These are phyloP conservation scores for Penicillium capsulatum DNA, from an alignment of 2,329 filamentous ascomycete genomes.

Conservation along the genomic window DNA sequence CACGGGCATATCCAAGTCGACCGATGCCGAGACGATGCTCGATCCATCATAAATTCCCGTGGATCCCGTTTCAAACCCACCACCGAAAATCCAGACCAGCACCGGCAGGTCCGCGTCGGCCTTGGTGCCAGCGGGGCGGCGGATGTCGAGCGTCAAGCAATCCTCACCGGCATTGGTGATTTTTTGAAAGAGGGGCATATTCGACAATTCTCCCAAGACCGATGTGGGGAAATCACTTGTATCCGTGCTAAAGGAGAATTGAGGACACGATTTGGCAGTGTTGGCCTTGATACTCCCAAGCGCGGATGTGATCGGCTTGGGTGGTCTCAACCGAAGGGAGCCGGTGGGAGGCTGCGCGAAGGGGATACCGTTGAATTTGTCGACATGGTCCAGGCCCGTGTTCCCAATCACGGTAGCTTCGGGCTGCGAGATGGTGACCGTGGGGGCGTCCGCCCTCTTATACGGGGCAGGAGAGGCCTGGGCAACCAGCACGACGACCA, in stretches of 20 bases:
- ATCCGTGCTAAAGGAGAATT: conserved; percentile 60
- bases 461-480: not conserved
- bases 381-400: conserved; percentile 45
- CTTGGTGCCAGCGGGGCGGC: conserved; percentile 55
- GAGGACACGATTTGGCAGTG: conserved; percentile 63
- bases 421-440: conserved; percentile 50
- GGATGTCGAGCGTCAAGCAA: conserved; percentile 59
- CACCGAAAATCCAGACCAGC: conserved; percentile 67
- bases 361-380: conserved; percentile 70
- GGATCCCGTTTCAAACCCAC: conserved; percentile 52
- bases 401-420: conserved; percentile 49
- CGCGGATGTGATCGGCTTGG: conserved; percentile 54
- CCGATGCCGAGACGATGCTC: conserved; percentile 35
- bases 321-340: conserved; percentile 63
- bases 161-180: conserved; percentile 57
- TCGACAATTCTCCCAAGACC: conserved; percentile 50
- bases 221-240: conserved; percentile 40
- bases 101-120: conserved; percentile 59
- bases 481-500: not conserved
- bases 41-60: conserved; percentile 36
- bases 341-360: conserved; percentile 68
- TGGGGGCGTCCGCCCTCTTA: not conserved
- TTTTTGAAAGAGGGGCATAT: conserved; percentile 56
- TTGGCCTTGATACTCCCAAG: conserved; percentile 62
- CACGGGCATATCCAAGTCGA: conserved; percentile 57